Percentiles rank a stretch among this genome's conserved stretches.
Evolutionary conservation across 2,329 filamentous ascomycete genomes (phyloP).

Genomic region (Fusarium sp.): DNA sequence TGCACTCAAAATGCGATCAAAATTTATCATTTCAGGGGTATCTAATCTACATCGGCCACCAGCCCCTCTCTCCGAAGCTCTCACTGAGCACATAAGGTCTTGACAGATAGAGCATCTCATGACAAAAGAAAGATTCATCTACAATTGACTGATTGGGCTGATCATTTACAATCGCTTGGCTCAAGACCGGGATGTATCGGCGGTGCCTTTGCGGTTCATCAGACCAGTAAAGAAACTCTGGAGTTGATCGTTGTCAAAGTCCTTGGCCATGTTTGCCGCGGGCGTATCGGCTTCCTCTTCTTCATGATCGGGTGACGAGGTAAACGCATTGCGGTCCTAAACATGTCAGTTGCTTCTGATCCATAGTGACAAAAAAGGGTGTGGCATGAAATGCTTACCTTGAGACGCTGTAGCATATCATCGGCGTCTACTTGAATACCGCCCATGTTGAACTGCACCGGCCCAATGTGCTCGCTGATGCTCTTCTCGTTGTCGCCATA

Average conservation of each 20-base stretch:
- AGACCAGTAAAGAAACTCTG: constrained; percentile 69
- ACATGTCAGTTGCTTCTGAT: constrained; percentile 33
- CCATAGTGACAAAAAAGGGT: not conserved
- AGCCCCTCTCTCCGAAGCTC: constrained; percentile 30
- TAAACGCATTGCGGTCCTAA: constrained; percentile 68
- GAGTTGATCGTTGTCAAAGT: constrained; percentile 65
- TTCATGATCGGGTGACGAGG: constrained; percentile 57
- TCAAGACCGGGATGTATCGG: constrained; percentile 34
- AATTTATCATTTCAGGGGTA: constrained; percentile 52
- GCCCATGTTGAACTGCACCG: constrained; percentile 97
- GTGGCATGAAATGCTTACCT: constrained; percentile 65
- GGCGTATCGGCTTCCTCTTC: constrained; percentile 53
- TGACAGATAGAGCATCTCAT: constrained; percentile 9
- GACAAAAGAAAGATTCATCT: constrained; percentile 4
- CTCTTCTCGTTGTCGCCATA: constrained; percentile 57
- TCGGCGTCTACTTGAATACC: constrained; percentile 96
- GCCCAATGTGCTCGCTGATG: constrained; percentile 85
- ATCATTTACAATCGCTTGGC: constrained; percentile 2
- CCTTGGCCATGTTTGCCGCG: constrained; percentile 56
- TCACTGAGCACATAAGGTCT: constrained; percentile 11
- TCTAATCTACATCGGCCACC: constrained; percentile 54
- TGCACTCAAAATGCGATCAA: constrained; percentile 27
- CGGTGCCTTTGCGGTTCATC: constrained; percentile 63
- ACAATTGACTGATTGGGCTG: not conserved
- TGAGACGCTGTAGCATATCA: constrained; percentile 87